These are phyloP conservation scores for Harringtonia aguacate DNA, from an alignment of 2,329 filamentous ascomycete genomes.

Conservation along the genomic window DNA sequence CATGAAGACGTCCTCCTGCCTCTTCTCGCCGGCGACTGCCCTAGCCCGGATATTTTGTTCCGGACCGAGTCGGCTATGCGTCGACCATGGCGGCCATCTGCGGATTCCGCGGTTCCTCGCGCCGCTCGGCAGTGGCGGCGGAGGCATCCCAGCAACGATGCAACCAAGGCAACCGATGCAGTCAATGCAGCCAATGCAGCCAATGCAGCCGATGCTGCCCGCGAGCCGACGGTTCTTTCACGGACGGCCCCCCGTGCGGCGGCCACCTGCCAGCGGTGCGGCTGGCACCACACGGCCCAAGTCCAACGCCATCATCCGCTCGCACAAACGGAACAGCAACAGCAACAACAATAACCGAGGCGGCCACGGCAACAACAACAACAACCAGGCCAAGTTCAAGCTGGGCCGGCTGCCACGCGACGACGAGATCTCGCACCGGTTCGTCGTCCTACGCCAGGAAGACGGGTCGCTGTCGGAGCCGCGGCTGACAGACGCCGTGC, in stretches of 20 bases:
- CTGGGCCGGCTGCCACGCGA: slow-evolving; percentile 27
- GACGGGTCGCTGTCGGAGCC: slow-evolving; percentile 28
- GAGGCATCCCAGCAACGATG: too few relatives aligned
- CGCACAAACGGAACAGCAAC: neutral
- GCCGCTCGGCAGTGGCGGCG: neutral
- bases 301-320: neutral
- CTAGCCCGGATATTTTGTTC: slow-evolving; percentile 33
- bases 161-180: neutral
- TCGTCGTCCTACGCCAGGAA: slow-evolving; percentile 21
- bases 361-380: neutral
- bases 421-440: slow-evolving; percentile 28
- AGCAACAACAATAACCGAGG: neutral
- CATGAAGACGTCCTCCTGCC: slow-evolving; percentile 28
- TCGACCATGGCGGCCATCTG: slow-evolving; percentile 11
- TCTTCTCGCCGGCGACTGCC: slow-evolving; percentile 33
- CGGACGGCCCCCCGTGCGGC: neutral
- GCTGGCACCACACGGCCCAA: neutral
- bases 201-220: neutral
- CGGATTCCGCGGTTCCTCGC: neutral
- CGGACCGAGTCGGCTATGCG: neutral
- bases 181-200: neutral
- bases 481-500: slow-evolving; percentile 25
- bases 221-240: neutral
- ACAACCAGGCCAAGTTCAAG: neutral
- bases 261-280: slow-evolving; percentile 1